Evolutionary conservation across 2,329 filamentous ascomycete species (phyloP), one percentile per base, ranked within the genome.

Genomic region (Colletotrichum navitas): DNA sequence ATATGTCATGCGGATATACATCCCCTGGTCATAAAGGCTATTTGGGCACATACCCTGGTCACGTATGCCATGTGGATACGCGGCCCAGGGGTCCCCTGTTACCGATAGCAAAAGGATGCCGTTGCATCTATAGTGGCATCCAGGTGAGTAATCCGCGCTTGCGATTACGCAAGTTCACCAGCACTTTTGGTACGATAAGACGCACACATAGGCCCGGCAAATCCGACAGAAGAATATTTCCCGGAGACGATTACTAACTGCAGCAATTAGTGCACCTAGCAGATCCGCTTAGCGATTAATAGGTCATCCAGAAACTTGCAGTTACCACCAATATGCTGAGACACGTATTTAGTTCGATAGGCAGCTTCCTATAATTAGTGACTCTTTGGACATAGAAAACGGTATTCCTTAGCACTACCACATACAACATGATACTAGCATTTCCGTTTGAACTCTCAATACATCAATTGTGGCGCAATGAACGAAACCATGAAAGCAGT

Each of bases 401-500:
- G n/a, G 18, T 18, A 18, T 4, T 21, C 11, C 29, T 29, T n/a
- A n/a, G 18, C 16, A 32, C 16, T 21, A n/a, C 51, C 1, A 1
- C 12, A 54, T 21, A n/a, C 18, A 26, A 5, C 8, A 29, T n/a
- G 6, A 1, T 12, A 5, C 3, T 8, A 12, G 16, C 7, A 21
- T 2, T 11, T 21, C 24, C 0, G 8, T 5, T 34, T 34, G 10
- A n/a, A 11, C 4, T n/a, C 1, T 12, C 1, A 1, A 10, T 14
- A 7, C n/a, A n/a, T 14, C 18, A 56, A 24, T 6, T 8, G 8
- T 39, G 36, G 32, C 12, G 1, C 32, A 14, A 56, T 56, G 52
- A 10, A 34, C 5, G 21, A 56, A 36, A 36, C 52, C 10, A 56
- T 56, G 52, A 56, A 24, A 56, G 21, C 32, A 39, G 52, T 56